Percentiles rank a stretch among this genome's conserved stretches.
Evolutionary conservation across 345 rosid genomes (phyloP).

Genomic region (Rhizophora apiculata): DNA sequence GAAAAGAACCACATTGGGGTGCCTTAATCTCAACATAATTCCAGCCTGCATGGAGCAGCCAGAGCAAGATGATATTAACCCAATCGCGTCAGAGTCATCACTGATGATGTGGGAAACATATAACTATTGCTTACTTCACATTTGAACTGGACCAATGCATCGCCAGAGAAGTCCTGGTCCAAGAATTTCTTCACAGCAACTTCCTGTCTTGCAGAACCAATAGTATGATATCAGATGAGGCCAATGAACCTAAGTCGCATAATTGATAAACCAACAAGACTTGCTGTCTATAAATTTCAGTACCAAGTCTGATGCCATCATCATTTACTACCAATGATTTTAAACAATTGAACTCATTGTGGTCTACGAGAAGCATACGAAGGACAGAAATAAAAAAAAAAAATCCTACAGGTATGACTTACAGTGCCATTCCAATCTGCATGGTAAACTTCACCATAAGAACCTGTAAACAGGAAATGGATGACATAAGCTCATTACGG

Average conservation of each 20-base stretch:
- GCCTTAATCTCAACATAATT: constrained; percentile 91
- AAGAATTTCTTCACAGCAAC: constrained; percentile 96
- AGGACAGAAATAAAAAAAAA: constrained; percentile 1
- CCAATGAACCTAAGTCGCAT: background rate
- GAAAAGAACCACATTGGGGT: constrained; percentile 97
- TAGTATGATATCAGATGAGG: constrained; percentile 3
- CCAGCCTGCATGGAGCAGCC: constrained; percentile 54
- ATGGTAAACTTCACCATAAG: constrained; percentile 89
- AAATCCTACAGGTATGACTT: constrained; percentile 33
- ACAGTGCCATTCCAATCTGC: constrained; percentile 97
- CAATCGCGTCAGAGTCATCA: background rate
- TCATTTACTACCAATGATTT: background rate
- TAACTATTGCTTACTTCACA: constrained; percentile 59
- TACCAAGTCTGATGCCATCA: background rate
- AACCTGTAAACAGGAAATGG: constrained; percentile 51
- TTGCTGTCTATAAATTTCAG: constrained; percentile 5
- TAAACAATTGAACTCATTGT: background rate
- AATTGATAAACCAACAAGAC: constrained; percentile 1
- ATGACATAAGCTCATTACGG: background rate
- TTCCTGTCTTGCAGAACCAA: constrained; percentile 54
- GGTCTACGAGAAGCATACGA: constrained; percentile 2
- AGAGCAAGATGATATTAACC: constrained; percentile 7
- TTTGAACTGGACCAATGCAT: constrained; percentile 82
- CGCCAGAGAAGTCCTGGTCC: constrained; percentile 92
- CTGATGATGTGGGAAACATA: constrained; percentile 5